Evolutionary conservation across 1,284 basidiomycete genomes (phyloP).

Genomic region (Peniophora sp.): DNA sequence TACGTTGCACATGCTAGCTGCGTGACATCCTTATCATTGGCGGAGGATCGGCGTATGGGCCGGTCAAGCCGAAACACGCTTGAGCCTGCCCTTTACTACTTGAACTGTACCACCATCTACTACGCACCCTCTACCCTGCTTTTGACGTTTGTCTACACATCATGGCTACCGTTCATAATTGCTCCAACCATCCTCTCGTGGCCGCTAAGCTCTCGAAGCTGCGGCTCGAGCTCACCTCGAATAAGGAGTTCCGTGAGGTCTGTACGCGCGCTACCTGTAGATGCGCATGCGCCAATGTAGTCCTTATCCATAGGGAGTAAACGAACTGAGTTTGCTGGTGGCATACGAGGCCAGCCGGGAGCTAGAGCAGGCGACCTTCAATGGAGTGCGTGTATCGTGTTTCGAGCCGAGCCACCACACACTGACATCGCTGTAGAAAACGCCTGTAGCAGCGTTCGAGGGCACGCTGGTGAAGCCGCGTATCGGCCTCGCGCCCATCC

Average conservation of each 20-base stretch:
- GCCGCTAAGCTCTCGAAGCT: constrained; percentile 67
- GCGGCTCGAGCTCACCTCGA: constrained; percentile 48
- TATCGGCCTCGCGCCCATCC: constrained; percentile 84
- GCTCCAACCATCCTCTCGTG: constrained; percentile 63
- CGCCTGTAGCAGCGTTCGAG: constrained; percentile 61
- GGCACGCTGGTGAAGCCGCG: constrained; percentile 62
- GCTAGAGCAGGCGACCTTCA: constrained; percentile 51
- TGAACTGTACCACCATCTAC: not conserved
- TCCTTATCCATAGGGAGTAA: constrained; percentile 40
- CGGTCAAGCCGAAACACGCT: too few species aligned
- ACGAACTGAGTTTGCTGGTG: constrained; percentile 64
- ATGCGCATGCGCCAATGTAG: not conserved
- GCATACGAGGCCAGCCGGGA: constrained; percentile 70
- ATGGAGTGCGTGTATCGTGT: constrained; percentile 40
- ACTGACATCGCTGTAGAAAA: constrained; percentile 31
- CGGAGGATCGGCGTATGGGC: not conserved
- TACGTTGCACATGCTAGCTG: not conserved
- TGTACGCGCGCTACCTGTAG: constrained; percentile 7
- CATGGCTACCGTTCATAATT: constrained; percentile 36
- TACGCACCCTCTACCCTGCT: not conserved
- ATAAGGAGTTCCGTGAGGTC: constrained; percentile 79
- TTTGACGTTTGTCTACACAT: too few species aligned
- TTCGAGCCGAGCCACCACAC: not conserved
- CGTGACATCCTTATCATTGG: not conserved
- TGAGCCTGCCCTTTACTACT: not conserved